Evolutionary conservation across 2,329 filamentous ascomycete genomes (phyloP).

Genomic region (Colletotrichum euphorbiae): DNA sequence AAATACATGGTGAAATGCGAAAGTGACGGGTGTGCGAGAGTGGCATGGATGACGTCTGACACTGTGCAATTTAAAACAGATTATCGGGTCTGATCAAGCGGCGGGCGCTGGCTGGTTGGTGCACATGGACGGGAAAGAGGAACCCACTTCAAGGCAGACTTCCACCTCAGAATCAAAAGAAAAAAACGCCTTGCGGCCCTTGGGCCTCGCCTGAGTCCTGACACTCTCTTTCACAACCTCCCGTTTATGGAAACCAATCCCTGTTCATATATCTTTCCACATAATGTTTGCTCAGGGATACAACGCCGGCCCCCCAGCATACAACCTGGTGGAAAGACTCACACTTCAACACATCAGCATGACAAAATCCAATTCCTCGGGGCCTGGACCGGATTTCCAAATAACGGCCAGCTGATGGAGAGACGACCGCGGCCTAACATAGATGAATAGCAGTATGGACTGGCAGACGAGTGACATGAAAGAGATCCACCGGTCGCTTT

Average conservation of each 20-base stretch:
- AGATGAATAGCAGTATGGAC: background rate
- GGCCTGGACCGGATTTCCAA: conserved; percentile 15
- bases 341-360: background rate
- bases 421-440: conserved; percentile 11
- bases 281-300: background rate
- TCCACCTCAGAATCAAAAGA: conserved; percentile 8
- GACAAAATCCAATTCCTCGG: conserved; percentile 1
- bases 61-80: conserved; percentile 24
- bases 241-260: conserved; percentile 5
- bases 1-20: conserved; percentile 1
- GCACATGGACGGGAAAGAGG: conserved; percentile 20
- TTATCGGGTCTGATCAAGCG: conserved; percentile 31
- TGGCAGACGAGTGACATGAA: conserved; percentile 7
- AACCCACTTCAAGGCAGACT: conserved; percentile 37
- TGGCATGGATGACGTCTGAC: background rate
- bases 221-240: conserved; percentile 12
- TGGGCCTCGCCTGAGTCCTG: no score
- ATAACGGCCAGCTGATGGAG: conserved; percentile 12
- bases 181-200: conserved; percentile 34
- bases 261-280: background rate
- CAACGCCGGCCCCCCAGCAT: background rate
- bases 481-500: background rate
- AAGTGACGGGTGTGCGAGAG: background rate
- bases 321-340: background rate
- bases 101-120: conserved; percentile 6